Conservation (phyloP, 306 rosid species). For the Crataegus laevigata region DNA sequence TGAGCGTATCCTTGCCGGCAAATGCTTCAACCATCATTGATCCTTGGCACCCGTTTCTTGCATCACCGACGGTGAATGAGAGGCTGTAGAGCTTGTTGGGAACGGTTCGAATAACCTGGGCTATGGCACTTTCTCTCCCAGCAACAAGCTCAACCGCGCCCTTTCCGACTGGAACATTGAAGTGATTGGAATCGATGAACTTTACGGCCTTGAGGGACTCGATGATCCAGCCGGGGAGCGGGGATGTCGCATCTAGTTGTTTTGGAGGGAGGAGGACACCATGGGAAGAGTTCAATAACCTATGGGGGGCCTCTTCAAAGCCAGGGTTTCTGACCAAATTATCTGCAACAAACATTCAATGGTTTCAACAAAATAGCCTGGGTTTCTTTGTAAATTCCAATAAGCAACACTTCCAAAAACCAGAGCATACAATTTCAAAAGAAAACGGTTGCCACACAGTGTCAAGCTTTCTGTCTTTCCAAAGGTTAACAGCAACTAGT, state of each 20-base stretch:
- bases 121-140: constrained; percentile 85
- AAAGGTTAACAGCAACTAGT: no score
- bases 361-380: background rate
- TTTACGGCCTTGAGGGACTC: constrained; percentile 86
- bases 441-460: no score
- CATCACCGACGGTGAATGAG: constrained; percentile 71
- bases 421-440: no score
- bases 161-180: constrained; percentile 55
- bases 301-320: constrained; percentile 87
- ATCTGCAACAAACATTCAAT: constrained; percentile 34
- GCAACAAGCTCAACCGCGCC: constrained; percentile 86
- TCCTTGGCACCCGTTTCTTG: constrained; percentile 87
- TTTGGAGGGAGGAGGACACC: constrained; percentile 87
- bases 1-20: constrained; percentile 65
- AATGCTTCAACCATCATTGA: constrained; percentile 93
- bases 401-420: background rate
- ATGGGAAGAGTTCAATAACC: constrained; percentile 58
- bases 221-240: constrained; percentile 91
- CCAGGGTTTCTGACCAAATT: constrained; percentile 71
- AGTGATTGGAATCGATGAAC: constrained; percentile 59
- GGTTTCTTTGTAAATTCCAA: background rate
- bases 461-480: no score
- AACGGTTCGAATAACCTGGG: constrained; percentile 66
- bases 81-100: constrained; percentile 53
- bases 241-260: constrained; percentile 75